Evolutionary conservation across 2,329 filamentous ascomycete genomes (phyloP), one percentile per base, ranked within the genome.

Genomic region (Huntiella savannae): DNA sequence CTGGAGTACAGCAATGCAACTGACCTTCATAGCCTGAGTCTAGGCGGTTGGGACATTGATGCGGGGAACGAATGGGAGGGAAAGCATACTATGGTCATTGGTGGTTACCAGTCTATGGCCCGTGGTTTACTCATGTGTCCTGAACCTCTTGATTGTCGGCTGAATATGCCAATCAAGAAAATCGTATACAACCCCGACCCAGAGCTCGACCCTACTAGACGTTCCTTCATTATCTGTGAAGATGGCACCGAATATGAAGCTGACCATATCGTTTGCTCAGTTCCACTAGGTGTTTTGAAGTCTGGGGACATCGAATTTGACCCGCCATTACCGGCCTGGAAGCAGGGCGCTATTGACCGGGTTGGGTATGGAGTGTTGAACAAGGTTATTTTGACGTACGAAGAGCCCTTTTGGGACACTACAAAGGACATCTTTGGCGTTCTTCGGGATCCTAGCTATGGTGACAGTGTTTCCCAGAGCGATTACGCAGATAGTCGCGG

Each of bases 21-120:
- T 2, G 92, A 86, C 53, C 77, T 94, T 46, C 79, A 82, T 53
- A 80, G 82, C 52, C 72, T 98, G 13, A 96, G 88, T 59, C 73
- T 98, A 11, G 77, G 79, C 5, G 79, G 87, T 0, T 96, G 92
- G 84, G 92, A 98, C 60, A 86, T 98, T 55, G 92, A 98, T 57
- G 86, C 87, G 43, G 91, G 91, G 0, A 95, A 98, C 55, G 91
- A 98, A 58, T 98, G 93, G 65, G 87, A 95, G 59, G 91, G 91
- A 5, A 79, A 82, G 51, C 92, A 98, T 59, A 85, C 84, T 1
- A 88, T 95, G 71, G 77, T 98, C 3, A 72, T 92, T 19, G 91
- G 92, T 36, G 91, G 91, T 1, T 98, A 96, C 57, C 86, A 92
- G 54, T 85, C 87, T 56, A 76, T 98, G 39, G 83, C 88, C n/a